These are phyloP conservation scores for Conringia planisiliqua DNA, from an alignment of 345 rosid species.

Conservation along the genomic window DNA sequence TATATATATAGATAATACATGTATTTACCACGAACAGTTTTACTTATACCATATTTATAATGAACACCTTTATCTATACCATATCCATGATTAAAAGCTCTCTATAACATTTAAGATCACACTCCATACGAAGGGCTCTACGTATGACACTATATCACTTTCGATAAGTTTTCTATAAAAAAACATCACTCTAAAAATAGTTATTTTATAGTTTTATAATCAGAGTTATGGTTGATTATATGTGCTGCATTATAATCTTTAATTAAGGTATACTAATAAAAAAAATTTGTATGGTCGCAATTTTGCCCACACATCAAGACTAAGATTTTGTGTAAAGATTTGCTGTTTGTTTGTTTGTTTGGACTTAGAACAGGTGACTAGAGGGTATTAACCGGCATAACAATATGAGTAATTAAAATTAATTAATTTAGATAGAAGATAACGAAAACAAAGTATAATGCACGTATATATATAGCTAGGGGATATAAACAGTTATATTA, in stretches of 20 bases:
- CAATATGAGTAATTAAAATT: not conserved
- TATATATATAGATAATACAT: no score
- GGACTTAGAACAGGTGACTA: constrained; percentile 18
- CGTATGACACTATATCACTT: no score
- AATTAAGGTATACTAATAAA: not conserved
- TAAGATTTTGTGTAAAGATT: constrained; percentile 26
- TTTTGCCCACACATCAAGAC: not conserved
- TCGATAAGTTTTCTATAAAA: no score
- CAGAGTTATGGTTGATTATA: not conserved
- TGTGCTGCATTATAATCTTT: not conserved
- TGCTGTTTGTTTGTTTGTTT: constrained; percentile 30
- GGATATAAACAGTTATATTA: not conserved
- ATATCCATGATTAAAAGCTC: no score
- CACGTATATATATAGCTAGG: constrained; percentile 14
- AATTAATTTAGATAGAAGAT: constrained; percentile 12
- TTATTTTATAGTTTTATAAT: no score
- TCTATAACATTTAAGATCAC: no score
- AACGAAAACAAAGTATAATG: constrained; percentile 13
- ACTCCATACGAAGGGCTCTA: no score
- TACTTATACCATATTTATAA: no score
- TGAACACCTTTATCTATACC: no score
- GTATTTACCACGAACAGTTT: no score
- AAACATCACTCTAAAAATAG: no score
- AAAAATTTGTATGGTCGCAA: constrained; percentile 8
- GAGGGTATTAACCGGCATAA: constrained; percentile 16